phyloP scores from a whole-genome alignment of 495 filamentous ascomycete genomes.

The Filosporella fistucella region DNA sequence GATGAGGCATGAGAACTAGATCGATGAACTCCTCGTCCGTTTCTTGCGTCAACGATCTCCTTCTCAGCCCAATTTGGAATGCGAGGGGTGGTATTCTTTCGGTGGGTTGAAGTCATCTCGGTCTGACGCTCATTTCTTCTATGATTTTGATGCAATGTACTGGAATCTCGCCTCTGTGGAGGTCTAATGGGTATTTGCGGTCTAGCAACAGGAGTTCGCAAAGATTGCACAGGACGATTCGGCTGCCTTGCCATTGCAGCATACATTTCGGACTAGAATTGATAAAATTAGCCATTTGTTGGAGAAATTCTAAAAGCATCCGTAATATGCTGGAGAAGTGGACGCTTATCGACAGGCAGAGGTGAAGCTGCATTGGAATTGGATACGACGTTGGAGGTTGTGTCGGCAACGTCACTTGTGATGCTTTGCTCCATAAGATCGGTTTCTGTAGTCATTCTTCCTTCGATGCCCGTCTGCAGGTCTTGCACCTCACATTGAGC shows the following conservation, averaged over 20 bases:
- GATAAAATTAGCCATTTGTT: background rate
- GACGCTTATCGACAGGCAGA: background rate
- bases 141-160: too few relatives aligned
- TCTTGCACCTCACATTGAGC: too few relatives aligned
- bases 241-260: constrained; percentile 5
- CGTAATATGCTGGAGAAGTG: background rate
- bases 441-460: too few relatives aligned
- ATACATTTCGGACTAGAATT: constrained; percentile 2
- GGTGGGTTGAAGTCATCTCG: background rate
- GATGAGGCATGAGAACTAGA: background rate
- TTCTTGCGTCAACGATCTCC: background rate
- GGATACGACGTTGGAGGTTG: too few relatives aligned
- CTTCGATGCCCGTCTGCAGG: too few relatives aligned
- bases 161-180: background rate
- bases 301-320: background rate
- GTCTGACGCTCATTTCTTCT: background rate
- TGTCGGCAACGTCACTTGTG: too few relatives aligned
- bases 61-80: background rate
- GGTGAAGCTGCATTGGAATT: too few relatives aligned
- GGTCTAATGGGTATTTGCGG: too few relatives aligned
- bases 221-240: background rate
- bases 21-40: background rate
- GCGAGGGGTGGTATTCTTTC: background rate
- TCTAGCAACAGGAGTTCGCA: background rate
- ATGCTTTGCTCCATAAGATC: too few relatives aligned